Base-by-base conservation (phyloP, 169 alveolate species). In the Plasmodium gaboni region DNA sequence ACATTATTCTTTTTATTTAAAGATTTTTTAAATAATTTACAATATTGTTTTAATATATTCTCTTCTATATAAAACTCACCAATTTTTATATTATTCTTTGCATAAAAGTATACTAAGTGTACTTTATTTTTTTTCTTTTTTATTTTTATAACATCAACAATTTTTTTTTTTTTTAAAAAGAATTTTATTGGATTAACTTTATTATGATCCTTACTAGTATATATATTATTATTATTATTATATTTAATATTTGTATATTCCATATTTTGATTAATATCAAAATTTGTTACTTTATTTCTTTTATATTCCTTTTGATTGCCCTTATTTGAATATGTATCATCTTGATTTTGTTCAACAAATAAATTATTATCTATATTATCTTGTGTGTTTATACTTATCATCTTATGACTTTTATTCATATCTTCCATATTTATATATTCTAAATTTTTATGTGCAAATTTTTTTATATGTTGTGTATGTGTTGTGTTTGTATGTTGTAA, bases 1-100 rank as follows among this genome's bases (percentile, higher is more conserved):
- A 32, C 4, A 13, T 55, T 38, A 28, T 78, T 12, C 22, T 57
- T 8, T 51, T 65, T 22, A 57, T 6, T 53, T 22, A 42, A 1
- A 15, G 48, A 9, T 10, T 61, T 60, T 68, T 67, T 50, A 68
- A 80, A 68, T 12, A 80, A 24, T 68, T 67, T 80, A 50, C 90
- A 67, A 53, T 57, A 51, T 28, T 69, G 24, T 53, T 68, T 53
- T 22, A 80, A 22, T 55, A 68, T 17, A 13, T 68, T 72, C 13
- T 57, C 50, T 13, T 80, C 90, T 10, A 80, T 53, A 5, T 22
- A 12, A 38, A 80, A 80, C 44, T 65, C 15, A 26, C 68, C 42
- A 71, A 80, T 26, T 28, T 32, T 28, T 10, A 48, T n/a, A 38
- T 59, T 60, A 50, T 80, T 68, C n/a, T 59, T 15, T 32, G 24